phyloP scores from a whole-genome alignment of 2,329 filamentous ascomycete genomes.

The Fusarium cyanostomum region DNA sequence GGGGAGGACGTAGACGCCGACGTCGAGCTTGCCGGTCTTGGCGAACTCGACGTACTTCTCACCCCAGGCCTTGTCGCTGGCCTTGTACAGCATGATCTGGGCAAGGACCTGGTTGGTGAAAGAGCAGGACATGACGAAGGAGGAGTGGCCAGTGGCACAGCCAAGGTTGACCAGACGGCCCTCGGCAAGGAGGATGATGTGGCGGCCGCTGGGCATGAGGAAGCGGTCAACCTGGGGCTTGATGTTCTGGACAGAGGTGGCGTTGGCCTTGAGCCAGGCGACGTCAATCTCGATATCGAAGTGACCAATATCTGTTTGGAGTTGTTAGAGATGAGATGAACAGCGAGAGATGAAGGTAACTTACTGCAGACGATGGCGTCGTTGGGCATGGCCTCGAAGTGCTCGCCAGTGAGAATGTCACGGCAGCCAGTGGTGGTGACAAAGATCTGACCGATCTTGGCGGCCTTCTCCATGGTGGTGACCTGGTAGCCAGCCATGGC shows the following conservation, averaged over 20 bases:
- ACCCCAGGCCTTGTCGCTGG: constrained; percentile 83
- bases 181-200: constrained; percentile 99
- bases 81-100: constrained; percentile 98
- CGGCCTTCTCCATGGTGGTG: constrained; percentile 97
- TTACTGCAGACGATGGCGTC: constrained; percentile 98
- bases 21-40: constrained; percentile 87
- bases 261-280: constrained; percentile 98
- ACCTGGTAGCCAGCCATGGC: constrained; percentile 98
- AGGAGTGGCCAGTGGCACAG: constrained; percentile 98
- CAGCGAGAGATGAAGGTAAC: constrained; percentile 39
- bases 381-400: constrained; percentile 97
- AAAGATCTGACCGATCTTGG: constrained; percentile 91
- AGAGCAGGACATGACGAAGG: constrained; percentile 99
- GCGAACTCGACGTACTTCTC: constrained; percentile 97
- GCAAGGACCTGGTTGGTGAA: constrained; percentile 99
- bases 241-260: constrained; percentile 94
- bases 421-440: constrained; percentile 99
- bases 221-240: constrained; percentile 99
- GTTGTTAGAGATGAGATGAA: constrained; percentile 11
- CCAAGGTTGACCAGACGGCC: constrained; percentile 99
- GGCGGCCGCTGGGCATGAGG: constrained; percentile 89
- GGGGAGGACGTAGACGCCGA: constrained; percentile 92
- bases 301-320: constrained; percentile 83
- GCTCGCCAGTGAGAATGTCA: constrained; percentile 90
- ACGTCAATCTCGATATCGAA: constrained; percentile 99